A percentile compares a stretch with the other conserved stretches of the same genome.
Conservation (phyloP, 164 flowering plant genomes). For the Umbilicus rupestris region DNA sequence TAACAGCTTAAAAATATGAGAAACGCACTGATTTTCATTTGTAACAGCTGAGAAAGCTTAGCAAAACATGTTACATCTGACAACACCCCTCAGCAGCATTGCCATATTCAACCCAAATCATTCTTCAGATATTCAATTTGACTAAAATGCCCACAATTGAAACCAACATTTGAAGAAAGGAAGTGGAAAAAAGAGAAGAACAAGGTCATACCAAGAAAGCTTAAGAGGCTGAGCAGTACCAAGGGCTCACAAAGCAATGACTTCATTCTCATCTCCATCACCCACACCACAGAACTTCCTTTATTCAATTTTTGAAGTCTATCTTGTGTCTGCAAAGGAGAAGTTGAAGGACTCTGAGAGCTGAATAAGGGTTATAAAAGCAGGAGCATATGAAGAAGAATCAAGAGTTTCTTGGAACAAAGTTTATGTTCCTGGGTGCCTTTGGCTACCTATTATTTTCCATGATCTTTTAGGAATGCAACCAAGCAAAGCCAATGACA, state of each 20-base stretch:
- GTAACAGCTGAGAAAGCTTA: too few species aligned
- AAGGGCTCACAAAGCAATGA: background rate
- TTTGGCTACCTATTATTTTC: background rate
- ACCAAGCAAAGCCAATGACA: constrained; percentile 1
- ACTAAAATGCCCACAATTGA: too few species aligned
- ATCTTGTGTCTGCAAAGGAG: background rate
- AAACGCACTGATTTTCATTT: too few species aligned
- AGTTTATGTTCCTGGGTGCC: background rate
- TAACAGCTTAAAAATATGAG: background rate
- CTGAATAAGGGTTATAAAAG: background rate
- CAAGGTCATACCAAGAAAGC: background rate
- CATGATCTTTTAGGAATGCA: background rate
- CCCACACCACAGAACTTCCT: background rate
- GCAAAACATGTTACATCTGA: too few species aligned
- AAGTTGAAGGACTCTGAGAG: background rate
- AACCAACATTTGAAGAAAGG: background rate
- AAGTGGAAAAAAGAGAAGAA: background rate
- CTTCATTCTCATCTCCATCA: background rate
- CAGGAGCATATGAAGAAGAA: constrained; percentile 5
- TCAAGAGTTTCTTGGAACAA: constrained; percentile 5
- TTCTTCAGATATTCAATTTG: too few species aligned
- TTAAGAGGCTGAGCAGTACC: background rate
- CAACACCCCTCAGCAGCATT: too few species aligned
- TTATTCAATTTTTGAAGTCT: background rate
- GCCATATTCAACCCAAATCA: too few species aligned